These are phyloP conservation scores for Antitrichia curtipendula DNA, from an alignment of 225 moss, liverwort and hornwort genomes.

Conservation along the genomic window DNA sequence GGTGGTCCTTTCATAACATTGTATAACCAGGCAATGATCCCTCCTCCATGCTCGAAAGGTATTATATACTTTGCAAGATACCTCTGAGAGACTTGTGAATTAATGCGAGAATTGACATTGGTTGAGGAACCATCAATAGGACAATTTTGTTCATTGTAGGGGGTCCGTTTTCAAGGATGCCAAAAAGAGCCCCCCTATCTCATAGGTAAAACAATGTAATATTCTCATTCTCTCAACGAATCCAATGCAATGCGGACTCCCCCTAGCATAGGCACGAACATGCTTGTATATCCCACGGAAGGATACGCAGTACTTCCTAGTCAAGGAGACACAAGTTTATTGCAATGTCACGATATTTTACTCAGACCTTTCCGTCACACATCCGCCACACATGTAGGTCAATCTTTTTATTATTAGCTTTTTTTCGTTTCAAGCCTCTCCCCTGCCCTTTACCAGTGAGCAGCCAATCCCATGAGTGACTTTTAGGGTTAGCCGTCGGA, in stretches of 20 bases:
- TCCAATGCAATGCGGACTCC: background rate
- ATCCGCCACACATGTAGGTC: no score
- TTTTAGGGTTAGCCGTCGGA: background rate
- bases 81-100: rapidly evolving
- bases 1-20: rapidly evolving
- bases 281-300: background rate
- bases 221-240: background rate
- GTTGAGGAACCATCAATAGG: rapidly evolving
- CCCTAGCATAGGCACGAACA: background rate
- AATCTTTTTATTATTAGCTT: background rate
- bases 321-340: background rate
- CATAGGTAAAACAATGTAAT: background rate
- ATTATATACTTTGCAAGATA: background rate
- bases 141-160: background rate
- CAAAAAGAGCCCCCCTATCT: background rate
- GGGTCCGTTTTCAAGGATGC: background rate
- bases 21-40: rapidly evolving
- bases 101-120: background rate
- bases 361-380: background rate
- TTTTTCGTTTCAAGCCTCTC: no score
- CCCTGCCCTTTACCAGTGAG: background rate
- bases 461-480: rapidly evolving
- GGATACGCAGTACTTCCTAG: background rate
- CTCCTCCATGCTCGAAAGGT: rapidly evolving
- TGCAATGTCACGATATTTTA: background rate